Evolutionary conservation across 345 rosid species (phyloP).

Genomic region (Stellera chamaejasme): DNA sequence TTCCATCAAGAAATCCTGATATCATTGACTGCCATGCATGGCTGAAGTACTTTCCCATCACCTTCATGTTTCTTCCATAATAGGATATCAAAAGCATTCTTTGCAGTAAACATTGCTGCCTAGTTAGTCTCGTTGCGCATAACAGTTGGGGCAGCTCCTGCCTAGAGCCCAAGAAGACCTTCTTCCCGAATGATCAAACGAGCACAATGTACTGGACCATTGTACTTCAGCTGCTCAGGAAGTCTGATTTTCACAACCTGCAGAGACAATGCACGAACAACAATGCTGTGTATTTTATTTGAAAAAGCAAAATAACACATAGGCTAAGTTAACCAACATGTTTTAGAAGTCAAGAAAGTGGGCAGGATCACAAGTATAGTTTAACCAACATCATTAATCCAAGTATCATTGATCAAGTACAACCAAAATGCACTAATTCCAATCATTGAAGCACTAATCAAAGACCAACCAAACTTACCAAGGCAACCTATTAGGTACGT

Average conservation of each 20-base stretch:
- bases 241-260: constrained; percentile 97
- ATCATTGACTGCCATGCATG: constrained; percentile 98
- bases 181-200: constrained; percentile 57
- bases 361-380: too few species aligned
- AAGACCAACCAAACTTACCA: too few species aligned
- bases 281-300: too few species aligned
- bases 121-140: constrained; percentile 98
- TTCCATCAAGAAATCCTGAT: constrained; percentile 92
- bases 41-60: constrained; percentile 70
- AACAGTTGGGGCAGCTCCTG: constrained; percentile 94
- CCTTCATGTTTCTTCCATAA: constrained; percentile 97
- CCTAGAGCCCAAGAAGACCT: constrained; percentile 85
- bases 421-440: too few species aligned
- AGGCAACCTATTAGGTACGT: too few species aligned
- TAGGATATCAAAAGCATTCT: constrained; percentile 67
- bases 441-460: too few species aligned
- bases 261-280: background rate
- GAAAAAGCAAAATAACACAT: too few species aligned
- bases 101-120: constrained; percentile 95
- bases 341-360: too few species aligned
- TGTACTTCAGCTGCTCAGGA: constrained; percentile 70
- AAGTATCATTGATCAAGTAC: too few species aligned
- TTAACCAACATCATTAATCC: too few species aligned
- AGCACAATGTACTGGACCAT: constrained; percentile 91
- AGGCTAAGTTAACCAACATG: too few species aligned